Evolutionary conservation across 176 grass and related monocot species (phyloP), one percentile per base, ranked within the genome.

Genomic region (Puya raimondii): DNA sequence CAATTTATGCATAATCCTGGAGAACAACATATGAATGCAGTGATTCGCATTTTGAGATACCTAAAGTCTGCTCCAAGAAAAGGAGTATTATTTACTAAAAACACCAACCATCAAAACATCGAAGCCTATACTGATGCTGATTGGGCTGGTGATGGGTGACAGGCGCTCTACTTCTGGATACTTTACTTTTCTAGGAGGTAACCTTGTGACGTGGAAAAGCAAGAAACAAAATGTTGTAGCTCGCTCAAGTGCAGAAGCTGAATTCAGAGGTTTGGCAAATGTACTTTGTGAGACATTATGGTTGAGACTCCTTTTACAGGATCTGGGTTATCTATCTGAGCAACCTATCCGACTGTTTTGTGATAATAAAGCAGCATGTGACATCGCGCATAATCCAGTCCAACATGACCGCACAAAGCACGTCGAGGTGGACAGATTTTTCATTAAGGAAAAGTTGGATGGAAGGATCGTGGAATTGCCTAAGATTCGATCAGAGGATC

Each of bases 1-100:
- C 23, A 23, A 23, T 74, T 65, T 48, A 74, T 74, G 72, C 72
- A 74, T 18, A 47, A 6, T 20, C 72, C 72, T 4, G 20, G 33
- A 18, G 16, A 57, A 2, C 23, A 11, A 25, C 72, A 74, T n/a
- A 6, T 64, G 8, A 20, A 74, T n/a, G 72, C 72, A 3, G 72
- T 48, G 1, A 47, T 63, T 49, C 3, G 47, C 53, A 26, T 63
- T 53, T 73, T 73, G 27, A 53, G 50, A 57, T 73, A 73, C 23
- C 12, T 74, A 3, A 74, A 74, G 22, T 22, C 2, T 22, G 23
- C 22, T n/a, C 54, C 72, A 11, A 47, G 72, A n/a, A 75, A 63
- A 49, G 27, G 72, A 47, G 23, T 23, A 48, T 75, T 57, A 18
- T 58, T 3, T 63, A 64, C 7, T 48, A 25, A 12, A 75, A 49